Evolutionary conservation across 768 basidiomycete genomes (phyloP).

Genomic region (Clavaria fumosa): DNA sequence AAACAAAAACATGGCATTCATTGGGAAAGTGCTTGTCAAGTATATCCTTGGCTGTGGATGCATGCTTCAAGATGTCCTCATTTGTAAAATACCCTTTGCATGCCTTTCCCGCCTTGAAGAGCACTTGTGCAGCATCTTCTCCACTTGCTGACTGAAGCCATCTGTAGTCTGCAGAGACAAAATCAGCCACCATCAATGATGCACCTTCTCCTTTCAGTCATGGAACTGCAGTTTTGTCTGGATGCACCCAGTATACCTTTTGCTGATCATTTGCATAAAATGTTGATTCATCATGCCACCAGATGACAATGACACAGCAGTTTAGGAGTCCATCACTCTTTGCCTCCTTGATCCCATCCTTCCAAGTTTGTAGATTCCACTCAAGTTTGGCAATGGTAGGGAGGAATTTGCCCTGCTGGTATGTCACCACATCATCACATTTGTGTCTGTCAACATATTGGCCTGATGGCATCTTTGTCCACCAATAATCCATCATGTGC

Average conservation of each 20-base stretch:
- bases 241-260: conserved; percentile 15
- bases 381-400: conserved; percentile 8
- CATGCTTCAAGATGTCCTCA: too few species aligned
- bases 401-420: conserved; percentile 15
- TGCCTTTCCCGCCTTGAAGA: conserved; percentile 14
- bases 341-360: conserved; percentile 6
- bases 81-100: conserved; percentile 16
- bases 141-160: conserved; percentile 8
- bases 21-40: too few species aligned
- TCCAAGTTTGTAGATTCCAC: conserved; percentile 2
- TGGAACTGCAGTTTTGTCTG: conserved; percentile 12
- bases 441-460: conserved; percentile 23
- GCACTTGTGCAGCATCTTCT: conserved; percentile 8
- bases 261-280: conserved; percentile 22
- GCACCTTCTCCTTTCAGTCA: conserved; percentile 20
- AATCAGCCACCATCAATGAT: conserved; percentile 22
- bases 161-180: conserved; percentile 14
- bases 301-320: conserved; percentile 10
- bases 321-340: background rate
- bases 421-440: conserved; percentile 18
- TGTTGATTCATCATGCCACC: conserved; percentile 20
- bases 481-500: conserved; percentile 10
- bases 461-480: conserved; percentile 10
- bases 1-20: conserved; percentile 15
- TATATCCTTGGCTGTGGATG: too few species aligned